phyloP scores from a whole-genome alignment of 2,329 filamentous ascomycete species.

The Diplodia sapinea region DNA sequence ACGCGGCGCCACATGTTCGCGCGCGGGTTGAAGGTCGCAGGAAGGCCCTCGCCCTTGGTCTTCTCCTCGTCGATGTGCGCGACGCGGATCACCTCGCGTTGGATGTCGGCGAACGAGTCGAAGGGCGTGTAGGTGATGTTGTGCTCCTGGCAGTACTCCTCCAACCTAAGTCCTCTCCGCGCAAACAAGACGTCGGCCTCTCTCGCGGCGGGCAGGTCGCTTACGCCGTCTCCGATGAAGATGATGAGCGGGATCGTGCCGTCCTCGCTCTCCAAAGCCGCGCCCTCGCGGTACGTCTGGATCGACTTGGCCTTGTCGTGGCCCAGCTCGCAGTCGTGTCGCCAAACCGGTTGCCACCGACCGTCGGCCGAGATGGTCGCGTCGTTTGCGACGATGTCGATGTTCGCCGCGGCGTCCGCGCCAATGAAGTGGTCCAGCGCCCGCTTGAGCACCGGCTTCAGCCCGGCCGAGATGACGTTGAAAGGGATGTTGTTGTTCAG shows the following conservation, averaged over 20 bases:
- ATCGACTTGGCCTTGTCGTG: conserved; percentile 72
- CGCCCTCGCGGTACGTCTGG: conserved; percentile 63
- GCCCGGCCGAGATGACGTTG: conserved; percentile 70
- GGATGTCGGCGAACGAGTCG: conserved; percentile 70
- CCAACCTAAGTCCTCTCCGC: conserved; percentile 66
- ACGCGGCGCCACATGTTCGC: conserved; percentile 71
- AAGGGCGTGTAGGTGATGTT: conserved; percentile 66
- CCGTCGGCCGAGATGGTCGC: conserved; percentile 65
- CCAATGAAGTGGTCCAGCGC: conserved; percentile 71
- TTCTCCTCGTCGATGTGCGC: conserved; percentile 64
- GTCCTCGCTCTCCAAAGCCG: conserved; percentile 61
- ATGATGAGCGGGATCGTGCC: conserved; percentile 69
- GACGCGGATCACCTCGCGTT: conserved; percentile 64
- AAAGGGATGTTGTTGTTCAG: conserved; percentile 68
- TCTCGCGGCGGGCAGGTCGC: conserved; percentile 68
- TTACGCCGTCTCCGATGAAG: conserved; percentile 74
- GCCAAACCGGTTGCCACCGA: conserved; percentile 69
- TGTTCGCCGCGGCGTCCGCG: conserved; percentile 63
- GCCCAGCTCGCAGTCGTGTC: conserved; percentile 68
- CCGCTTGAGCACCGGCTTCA: conserved; percentile 67
- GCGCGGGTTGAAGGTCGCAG: conserved; percentile 68
- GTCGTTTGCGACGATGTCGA: conserved; percentile 73
- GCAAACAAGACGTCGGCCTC: conserved; percentile 73
- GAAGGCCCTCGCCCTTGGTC: conserved; percentile 65
- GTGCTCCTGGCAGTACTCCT: conserved; percentile 70